Percentiles rank a stretch among this genome's conserved stretches.
These are phyloP conservation scores for Candida corydali DNA, from an alignment of 805 yeast species.

Conservation along the genomic window DNA sequence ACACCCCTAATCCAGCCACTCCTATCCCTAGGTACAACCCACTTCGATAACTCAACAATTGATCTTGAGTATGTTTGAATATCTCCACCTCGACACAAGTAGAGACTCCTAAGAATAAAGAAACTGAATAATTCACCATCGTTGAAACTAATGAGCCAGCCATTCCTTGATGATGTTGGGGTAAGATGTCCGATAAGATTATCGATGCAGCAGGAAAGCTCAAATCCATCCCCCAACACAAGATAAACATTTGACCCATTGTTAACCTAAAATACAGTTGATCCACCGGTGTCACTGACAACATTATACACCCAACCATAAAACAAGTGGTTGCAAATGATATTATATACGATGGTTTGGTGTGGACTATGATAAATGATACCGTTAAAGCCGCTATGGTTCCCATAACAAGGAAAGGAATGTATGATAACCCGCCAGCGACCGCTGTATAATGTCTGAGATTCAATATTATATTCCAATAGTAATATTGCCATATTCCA, in stretches of 20 bases:
- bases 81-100: slow-evolving; percentile 53
- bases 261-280: slow-evolving; percentile 58
- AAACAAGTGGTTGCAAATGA: slow-evolving; percentile 51
- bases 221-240: slow-evolving; percentile 74
- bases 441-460: slow-evolving; percentile 43
- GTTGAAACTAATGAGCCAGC: slow-evolving; percentile 74
- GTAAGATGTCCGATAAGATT: slow-evolving; percentile 55
- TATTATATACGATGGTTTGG: slow-evolving; percentile 49
- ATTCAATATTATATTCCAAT: slow-evolving; percentile 48
- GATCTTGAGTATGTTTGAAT: slow-evolving; percentile 7
- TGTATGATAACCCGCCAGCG: slow-evolving; percentile 34
- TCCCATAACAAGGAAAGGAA: slow-evolving; percentile 51
- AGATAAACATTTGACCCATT: slow-evolving; percentile 51
- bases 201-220: slow-evolving; percentile 74
- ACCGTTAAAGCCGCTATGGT: slow-evolving; percentile 50
- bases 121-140: slow-evolving; percentile 66
- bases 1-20: slow-evolving; percentile 46
- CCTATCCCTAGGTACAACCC: slow-evolving; percentile 64
- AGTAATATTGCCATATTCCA: slow-evolving; percentile 69
- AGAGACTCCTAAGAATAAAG: slow-evolving; percentile 67
- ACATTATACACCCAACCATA: slow-evolving; percentile 48
- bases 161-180: slow-evolving; percentile 66
- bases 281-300: slow-evolving; percentile 52
- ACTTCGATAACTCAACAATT: slow-evolving; percentile 47
- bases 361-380: slow-evolving; percentile 41